Evolutionary conservation across 2,329 filamentous ascomycete species (phyloP).

Genomic region (Pseudonectria foliicola): DNA sequence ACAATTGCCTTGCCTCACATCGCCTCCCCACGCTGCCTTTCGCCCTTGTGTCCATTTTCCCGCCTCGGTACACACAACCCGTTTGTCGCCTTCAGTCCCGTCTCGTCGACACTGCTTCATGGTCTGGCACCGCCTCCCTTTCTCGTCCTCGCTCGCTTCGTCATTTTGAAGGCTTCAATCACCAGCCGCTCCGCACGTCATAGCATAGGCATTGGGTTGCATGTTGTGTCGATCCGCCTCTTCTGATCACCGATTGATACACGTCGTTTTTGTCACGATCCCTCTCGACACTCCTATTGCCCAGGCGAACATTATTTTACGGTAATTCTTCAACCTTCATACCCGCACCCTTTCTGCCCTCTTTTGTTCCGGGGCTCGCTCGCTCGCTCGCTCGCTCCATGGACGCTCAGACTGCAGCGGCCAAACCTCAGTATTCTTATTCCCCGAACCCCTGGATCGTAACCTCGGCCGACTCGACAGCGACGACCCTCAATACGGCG

Average conservation of each 20-base stretch:
- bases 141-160: too few species aligned
- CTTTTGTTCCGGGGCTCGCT: conserved; percentile 21
- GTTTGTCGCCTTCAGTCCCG: too few species aligned
- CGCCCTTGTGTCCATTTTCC: too few species aligned
- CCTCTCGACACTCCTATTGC: conserved; percentile 1
- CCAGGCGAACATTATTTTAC: too few species aligned
- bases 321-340: conserved; percentile 3
- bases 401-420: conserved; percentile 31
- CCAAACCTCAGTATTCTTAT: conserved; percentile 33
- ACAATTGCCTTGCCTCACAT: conserved; percentile 3
- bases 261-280: conserved; percentile 10
- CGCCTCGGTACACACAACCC: too few species aligned
- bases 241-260: conserved; percentile 6
- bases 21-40: background rate
- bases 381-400: conserved; percentile 28
- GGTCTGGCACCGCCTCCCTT: too few species aligned
- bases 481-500: conserved; percentile 18
- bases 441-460: conserved; percentile 25
- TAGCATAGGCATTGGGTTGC: conserved; percentile 11
- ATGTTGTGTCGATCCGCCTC: conserved; percentile 13
- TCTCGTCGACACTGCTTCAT: too few species aligned
- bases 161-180: too few species aligned
- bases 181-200: too few species aligned
- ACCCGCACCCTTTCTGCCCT: conserved; percentile 15
- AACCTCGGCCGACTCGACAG: conserved; percentile 20